Conservation (phyloP, 805 yeast species). For the Suhomyces faveliae region DNA sequence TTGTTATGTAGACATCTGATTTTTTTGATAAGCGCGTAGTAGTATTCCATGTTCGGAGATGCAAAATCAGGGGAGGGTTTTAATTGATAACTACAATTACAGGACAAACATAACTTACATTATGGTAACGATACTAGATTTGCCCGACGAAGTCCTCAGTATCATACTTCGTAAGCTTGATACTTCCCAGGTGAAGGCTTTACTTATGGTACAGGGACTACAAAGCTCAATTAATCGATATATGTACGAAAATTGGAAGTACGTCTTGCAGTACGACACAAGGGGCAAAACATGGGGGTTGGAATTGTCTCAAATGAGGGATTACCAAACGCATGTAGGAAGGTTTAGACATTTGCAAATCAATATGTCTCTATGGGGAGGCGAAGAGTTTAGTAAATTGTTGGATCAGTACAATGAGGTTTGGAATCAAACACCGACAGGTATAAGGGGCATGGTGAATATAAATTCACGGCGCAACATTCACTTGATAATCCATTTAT, state of each 20-base stretch:
- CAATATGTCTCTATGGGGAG: not conserved
- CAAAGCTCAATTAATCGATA: slow-evolving; percentile 5
- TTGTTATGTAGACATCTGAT: not conserved
- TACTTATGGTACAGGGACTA: slow-evolving; percentile 5
- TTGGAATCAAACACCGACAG: not conserved
- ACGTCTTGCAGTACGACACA: slow-evolving; percentile 5
- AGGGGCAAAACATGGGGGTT: not conserved
- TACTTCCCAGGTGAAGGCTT: slow-evolving; percentile 5
- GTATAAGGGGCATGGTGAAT: not conserved
- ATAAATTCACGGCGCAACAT: not conserved
- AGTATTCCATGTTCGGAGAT: slow-evolving; percentile 1
- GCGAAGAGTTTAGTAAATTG: slow-evolving; percentile 1
- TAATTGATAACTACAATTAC: no score
- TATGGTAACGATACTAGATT: slow-evolving; percentile 1
- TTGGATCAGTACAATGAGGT: not conserved
- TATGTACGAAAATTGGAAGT: slow-evolving; percentile 8
- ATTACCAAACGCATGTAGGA: slow-evolving; percentile 1
- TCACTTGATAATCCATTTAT: slow-evolving; percentile 5
- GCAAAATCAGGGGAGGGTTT: not conserved
- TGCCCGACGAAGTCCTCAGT: slow-evolving; percentile 11
- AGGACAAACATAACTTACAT: not conserved
- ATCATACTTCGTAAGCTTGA: slow-evolving; percentile 2
- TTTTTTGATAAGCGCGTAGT: not conserved
- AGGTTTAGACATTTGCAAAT: slow-evolving; percentile 1
- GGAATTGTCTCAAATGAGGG: not conserved